Conservation (phyloP, 176 grass and related monocot species). For the Ensete ventricosum region DNA sequence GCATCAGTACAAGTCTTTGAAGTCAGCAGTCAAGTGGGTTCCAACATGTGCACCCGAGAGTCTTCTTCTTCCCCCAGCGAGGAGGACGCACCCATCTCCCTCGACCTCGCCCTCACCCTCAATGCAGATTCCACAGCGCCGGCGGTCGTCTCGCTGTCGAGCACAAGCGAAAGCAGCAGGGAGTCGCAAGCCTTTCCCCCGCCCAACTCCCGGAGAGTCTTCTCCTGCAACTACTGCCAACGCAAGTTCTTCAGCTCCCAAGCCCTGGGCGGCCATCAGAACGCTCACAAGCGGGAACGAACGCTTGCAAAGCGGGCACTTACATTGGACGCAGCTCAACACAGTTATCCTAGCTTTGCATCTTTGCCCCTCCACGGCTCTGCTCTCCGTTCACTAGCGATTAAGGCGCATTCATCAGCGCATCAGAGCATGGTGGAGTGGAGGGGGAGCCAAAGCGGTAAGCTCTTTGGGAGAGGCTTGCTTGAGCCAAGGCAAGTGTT, state of each 20-base stretch:
- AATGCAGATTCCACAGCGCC: background rate
- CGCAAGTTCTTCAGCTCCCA: slow-evolving; percentile 44
- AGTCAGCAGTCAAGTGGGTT: slow-evolving; percentile 14
- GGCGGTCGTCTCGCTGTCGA: background rate
- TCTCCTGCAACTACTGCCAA: slow-evolving; percentile 38
- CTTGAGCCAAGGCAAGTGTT: slow-evolving; percentile 45
- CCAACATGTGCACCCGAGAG: background rate
- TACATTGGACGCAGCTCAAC: slow-evolving; percentile 33
- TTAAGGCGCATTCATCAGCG: slow-evolving; percentile 53
- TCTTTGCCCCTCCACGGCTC: slow-evolving; percentile 63
- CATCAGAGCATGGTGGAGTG: slow-evolving; percentile 4
- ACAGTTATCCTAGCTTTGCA: slow-evolving; percentile 43
- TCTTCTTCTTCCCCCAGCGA: background rate
- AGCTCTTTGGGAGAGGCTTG: slow-evolving; percentile 26
- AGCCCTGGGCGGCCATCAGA: slow-evolving; percentile 37
- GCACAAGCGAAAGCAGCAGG: slow-evolving; percentile 10
- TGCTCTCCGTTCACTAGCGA: slow-evolving; percentile 42
- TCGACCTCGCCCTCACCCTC: slow-evolving; percentile 9
- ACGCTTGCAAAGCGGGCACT: slow-evolving; percentile 36
- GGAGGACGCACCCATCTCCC: background rate
- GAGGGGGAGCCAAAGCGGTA: slow-evolving; percentile 8
- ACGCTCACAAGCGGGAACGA: slow-evolving; percentile 38
- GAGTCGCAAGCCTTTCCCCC: background rate
- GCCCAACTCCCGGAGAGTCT: slow-evolving; percentile 9
- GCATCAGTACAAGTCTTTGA: background rate